Evolutionary conservation across 306 rosid species (phyloP).

Genomic region (Cotoneaster glaucophyllus): DNA sequence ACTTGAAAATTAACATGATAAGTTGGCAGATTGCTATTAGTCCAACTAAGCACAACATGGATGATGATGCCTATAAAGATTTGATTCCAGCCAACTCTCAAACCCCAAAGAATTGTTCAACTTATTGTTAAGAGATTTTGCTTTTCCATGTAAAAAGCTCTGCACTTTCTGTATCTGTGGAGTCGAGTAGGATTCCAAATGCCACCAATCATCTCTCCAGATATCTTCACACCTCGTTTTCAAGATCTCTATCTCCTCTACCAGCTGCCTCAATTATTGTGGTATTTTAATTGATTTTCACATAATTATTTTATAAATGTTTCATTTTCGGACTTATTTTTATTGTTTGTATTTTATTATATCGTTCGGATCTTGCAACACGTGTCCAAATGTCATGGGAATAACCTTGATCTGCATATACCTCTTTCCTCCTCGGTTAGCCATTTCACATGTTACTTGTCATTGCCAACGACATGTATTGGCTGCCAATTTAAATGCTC

Average conservation of each 20-base stretch:
- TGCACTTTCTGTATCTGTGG: slow-evolving; percentile 11
- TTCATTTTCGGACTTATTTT: neutral
- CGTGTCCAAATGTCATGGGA: neutral
- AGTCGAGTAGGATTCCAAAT: slow-evolving; percentile 25
- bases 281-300: neutral
- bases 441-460: neutral
- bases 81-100: slow-evolving; percentile 20
- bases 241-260: neutral
- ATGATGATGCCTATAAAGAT: neutral
- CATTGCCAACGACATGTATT: neutral
- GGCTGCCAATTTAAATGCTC: neutral
- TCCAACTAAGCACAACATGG: slow-evolving; percentile 1
- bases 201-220: slow-evolving; percentile 4
- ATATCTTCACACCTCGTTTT: neutral
- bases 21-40: neutral
- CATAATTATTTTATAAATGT: neutral
- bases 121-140: neutral
- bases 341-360: neutral
- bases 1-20: neutral
- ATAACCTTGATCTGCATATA: neutral
- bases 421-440: neutral
- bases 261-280: slow-evolving; percentile 19
- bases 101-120: neutral
- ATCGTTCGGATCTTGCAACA: neutral
- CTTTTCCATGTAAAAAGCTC: neutral